Evolutionary conservation across 768 basidiomycete species (phyloP).

Genomic region (Termitomyces sp.): DNA sequence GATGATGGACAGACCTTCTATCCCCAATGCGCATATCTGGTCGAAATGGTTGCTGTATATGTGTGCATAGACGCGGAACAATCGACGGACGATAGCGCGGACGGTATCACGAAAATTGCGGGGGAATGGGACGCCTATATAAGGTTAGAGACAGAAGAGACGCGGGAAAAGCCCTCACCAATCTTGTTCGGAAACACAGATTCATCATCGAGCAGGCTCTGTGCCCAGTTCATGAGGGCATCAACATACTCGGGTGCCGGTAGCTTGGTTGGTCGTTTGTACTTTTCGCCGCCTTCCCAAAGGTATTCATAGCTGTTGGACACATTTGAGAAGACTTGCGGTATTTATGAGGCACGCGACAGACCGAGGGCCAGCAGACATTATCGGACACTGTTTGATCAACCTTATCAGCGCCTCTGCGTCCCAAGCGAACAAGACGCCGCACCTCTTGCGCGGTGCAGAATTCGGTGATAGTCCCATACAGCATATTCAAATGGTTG

Average conservation of each 20-base stretch:
- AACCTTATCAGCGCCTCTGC: not conserved
- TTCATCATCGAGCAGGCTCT: conserved; percentile 89
- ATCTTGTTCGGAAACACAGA: conserved; percentile 92
- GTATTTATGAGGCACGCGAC: conserved; percentile 13
- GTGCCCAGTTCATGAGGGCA: conserved; percentile 98
- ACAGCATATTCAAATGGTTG: conserved; percentile 99
- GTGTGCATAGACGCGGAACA: conserved; percentile 98
- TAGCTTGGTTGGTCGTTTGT: conserved; percentile 89
- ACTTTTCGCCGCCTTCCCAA: conserved; percentile 88
- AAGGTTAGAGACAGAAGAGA: not conserved
- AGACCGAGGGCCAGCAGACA: conserved; percentile 92
- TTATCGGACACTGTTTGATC: conserved; percentile 74
- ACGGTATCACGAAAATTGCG: conserved; percentile 87
- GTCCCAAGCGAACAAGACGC: not conserved
- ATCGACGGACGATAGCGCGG: conserved; percentile 83
- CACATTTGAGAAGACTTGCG: not conserved
- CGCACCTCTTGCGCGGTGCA: conserved; percentile 89
- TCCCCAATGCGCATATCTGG: conserved; percentile 95
- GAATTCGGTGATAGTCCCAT: conserved; percentile 97
- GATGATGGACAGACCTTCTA: conserved; percentile 67
- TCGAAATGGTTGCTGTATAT: conserved; percentile 99
- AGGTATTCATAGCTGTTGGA: conserved; percentile 80
- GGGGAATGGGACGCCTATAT: conserved; percentile 82
- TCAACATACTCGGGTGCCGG: conserved; percentile 96
- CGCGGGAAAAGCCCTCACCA: conserved; percentile 39